These are phyloP conservation scores for Paraurostyla sp. DNA, from an alignment of 73 alveolate genomes.

Conservation along the genomic window DNA sequence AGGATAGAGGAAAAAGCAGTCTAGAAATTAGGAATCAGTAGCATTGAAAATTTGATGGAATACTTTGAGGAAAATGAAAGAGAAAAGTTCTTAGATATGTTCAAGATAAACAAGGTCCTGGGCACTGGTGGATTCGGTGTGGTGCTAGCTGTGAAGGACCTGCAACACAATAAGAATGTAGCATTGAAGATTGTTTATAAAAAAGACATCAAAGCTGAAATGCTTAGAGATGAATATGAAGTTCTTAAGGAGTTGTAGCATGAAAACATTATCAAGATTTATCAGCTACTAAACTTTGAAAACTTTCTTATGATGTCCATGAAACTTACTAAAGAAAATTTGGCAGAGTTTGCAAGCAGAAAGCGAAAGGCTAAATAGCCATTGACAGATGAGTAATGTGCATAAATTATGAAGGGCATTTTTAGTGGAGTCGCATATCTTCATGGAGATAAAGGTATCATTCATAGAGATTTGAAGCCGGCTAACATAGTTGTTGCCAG, in stretches of 20 bases:
- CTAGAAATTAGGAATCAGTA: constrained; percentile 30
- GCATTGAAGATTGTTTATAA: constrained; percentile 45
- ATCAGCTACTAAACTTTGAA: background rate
- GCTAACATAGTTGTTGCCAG: constrained; percentile 54
- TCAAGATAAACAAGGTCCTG: constrained; percentile 13
- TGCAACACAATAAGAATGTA: background rate
- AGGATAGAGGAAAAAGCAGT: constrained; percentile 7
- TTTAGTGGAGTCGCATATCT: constrained; percentile 84
- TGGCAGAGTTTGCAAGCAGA: constrained; percentile 18
- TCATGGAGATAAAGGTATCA: constrained; percentile 82
- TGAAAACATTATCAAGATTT: constrained; percentile 33
- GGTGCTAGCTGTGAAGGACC: constrained; percentile 21
- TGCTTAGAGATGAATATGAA: constrained; percentile 28
- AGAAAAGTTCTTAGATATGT: constrained; percentile 21
- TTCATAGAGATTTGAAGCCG: constrained; percentile 92
- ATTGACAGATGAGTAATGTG: constrained; percentile 34
- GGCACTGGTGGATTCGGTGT: constrained; percentile 56
- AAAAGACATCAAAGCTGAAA: constrained; percentile 10
- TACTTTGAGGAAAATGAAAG: constrained; percentile 26
- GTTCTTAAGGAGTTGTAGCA: constrained; percentile 28
- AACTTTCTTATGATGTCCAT: constrained; percentile 27
- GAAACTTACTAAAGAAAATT: constrained; percentile 45
- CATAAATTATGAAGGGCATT: constrained; percentile 76
- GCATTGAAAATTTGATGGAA: constrained; percentile 5
- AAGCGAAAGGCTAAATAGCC: constrained; percentile 1